Evolutionary conservation across 257 asterid genomes (phyloP).

Genomic region (Solanum pennellii): DNA sequence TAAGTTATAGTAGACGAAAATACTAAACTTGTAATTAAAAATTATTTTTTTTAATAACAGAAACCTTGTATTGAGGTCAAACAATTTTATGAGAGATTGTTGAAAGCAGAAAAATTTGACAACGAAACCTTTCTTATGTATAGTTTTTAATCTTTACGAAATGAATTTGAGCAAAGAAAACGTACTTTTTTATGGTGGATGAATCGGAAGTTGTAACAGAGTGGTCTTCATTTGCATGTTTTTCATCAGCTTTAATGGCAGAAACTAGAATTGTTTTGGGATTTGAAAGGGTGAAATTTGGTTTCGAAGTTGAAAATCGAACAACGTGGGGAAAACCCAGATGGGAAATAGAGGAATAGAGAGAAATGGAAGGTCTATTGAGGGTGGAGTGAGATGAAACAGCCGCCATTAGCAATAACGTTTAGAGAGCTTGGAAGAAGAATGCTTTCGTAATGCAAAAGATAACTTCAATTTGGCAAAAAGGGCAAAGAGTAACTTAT

Average conservation of each 20-base stretch:
- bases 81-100: neutral
- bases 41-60: neutral
- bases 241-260: neutral
- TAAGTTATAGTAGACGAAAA: neutral
- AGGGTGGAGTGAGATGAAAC: conserved; percentile 2
- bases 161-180: neutral
- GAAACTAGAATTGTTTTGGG: neutral
- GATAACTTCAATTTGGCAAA: neutral
- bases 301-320: neutral
- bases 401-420: conserved; percentile 14
- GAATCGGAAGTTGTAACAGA: neutral
- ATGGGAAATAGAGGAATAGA: neutral
- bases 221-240: neutral
- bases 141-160: neutral
- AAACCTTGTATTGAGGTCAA: neutral
- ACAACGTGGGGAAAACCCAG: neutral
- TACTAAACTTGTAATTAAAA: neutral
- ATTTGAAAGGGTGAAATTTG: neutral
- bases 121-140: neutral
- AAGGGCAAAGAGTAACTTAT: neutral
- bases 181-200: neutral
- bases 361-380: neutral
- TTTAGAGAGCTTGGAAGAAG: neutral
- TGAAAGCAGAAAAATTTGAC: neutral
- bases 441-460: neutral